These are phyloP conservation scores for Populus euphratica DNA, from an alignment of 345 rosid genomes.

Conservation along the genomic window DNA sequence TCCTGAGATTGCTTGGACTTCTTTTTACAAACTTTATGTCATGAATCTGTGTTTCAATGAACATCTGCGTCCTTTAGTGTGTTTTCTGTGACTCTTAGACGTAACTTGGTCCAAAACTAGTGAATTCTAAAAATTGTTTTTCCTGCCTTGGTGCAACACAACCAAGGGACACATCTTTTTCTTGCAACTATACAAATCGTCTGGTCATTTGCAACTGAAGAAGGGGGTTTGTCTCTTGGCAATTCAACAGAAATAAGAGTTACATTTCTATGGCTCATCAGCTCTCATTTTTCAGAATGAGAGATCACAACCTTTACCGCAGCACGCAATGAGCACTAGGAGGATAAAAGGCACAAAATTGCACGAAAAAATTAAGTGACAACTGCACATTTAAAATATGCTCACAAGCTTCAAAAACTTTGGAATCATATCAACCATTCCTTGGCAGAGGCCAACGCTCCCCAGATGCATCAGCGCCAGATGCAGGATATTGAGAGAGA, in stretches of 20 bases:
- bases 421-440: too few relatives aligned
- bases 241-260: too few relatives aligned
- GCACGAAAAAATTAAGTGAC: too few relatives aligned
- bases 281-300: too few relatives aligned
- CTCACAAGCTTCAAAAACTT: too few relatives aligned
- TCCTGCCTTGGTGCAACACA: constrained; percentile 3
- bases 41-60: constrained; percentile 2
- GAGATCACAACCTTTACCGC: too few relatives aligned
- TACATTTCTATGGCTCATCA: too few relatives aligned
- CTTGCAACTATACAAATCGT: not conserved
- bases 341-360: too few relatives aligned
- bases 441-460: too few relatives aligned
- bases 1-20: constrained; percentile 7
- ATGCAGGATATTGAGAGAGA: not conserved
- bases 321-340: too few relatives aligned
- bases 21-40: not conserved
- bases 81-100: not conserved
- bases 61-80: not conserved
- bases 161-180: not conserved
- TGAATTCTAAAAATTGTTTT: constrained; percentile 15
- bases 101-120: constrained; percentile 15
- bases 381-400: too few relatives aligned
- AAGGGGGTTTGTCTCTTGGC: too few relatives aligned
- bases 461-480: not conserved
- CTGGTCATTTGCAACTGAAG: not conserved